A percentile compares a stretch with the other conserved stretches of the same genome.
Conservation (phyloP, 2,329 filamentous ascomycete species). For the Pestalotiopsis sp. region DNA sequence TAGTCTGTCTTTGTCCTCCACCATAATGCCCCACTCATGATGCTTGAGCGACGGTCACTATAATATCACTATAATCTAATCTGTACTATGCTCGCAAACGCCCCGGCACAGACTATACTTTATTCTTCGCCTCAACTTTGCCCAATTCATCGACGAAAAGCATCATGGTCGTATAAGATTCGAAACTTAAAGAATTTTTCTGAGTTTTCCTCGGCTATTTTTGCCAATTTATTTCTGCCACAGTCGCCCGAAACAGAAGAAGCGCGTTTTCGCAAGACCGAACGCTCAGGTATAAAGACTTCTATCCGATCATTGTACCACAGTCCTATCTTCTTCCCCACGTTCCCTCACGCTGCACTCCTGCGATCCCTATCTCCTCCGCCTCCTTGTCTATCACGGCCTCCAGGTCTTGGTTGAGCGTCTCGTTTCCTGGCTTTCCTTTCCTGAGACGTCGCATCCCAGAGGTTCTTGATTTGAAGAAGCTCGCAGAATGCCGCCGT, state of each 20-base stretch:
- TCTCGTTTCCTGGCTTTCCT: constrained; percentile 56
- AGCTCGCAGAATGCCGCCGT: constrained; percentile 79
- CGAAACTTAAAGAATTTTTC: no score
- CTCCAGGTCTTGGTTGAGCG: constrained; percentile 23
- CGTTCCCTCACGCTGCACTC: constrained; percentile 32
- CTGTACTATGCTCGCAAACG: not conserved
- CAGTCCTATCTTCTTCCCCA: constrained; percentile 19
- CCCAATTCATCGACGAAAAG: no score
- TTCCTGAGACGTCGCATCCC: constrained; percentile 72
- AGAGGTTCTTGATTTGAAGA: constrained; percentile 76
- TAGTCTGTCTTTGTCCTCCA: not conserved
- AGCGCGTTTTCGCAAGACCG: no score
- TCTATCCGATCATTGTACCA: no score
- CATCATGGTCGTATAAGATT: no score
- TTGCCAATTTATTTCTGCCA: no score
- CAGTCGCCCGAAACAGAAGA: no score
- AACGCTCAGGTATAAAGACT: no score
- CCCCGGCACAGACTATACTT: no score
- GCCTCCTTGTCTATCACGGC: constrained; percentile 19
- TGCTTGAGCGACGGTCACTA: not conserved
- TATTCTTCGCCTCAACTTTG: no score
- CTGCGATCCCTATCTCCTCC: constrained; percentile 31
- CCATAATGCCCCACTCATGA: not conserved
- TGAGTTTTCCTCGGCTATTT: no score
- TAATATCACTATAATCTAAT: no score